phyloP scores from a whole-genome alignment of 768 basidiomycete species.

The Paxillus ammoniavirescens region DNA sequence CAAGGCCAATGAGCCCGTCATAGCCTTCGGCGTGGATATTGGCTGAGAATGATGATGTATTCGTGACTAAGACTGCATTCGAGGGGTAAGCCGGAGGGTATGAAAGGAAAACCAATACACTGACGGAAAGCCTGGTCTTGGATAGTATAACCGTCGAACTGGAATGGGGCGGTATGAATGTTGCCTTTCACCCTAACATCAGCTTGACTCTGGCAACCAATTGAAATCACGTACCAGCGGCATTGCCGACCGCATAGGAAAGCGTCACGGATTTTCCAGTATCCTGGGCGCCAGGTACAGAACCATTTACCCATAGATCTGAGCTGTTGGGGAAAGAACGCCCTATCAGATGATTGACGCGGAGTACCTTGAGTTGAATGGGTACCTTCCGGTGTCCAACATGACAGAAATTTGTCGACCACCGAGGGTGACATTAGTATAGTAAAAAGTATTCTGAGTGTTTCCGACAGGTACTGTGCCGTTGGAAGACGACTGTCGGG shows the following conservation, averaged over 20 bases:
- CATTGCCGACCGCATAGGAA: conserved; percentile 68
- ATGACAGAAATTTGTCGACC: conserved; percentile 57
- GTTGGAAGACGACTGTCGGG: conserved; percentile 25
- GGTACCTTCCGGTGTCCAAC: conserved; percentile 76
- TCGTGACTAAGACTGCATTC: conserved; percentile 55
- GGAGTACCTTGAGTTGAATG: neutral
- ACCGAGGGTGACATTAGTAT: conserved; percentile 67
- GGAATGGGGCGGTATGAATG: conserved; percentile 49
- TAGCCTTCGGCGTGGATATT: conserved; percentile 61
- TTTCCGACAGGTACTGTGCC: conserved; percentile 50
- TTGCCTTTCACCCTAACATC: conserved; percentile 41
- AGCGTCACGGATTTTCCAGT: conserved; percentile 56
- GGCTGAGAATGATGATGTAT: conserved; percentile 62
- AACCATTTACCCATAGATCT: conserved; percentile 68
- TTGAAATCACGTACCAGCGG: conserved; percentile 43
- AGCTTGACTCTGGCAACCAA: neutral
- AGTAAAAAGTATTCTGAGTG: conserved; percentile 72
- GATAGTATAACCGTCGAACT: conserved; percentile 58
- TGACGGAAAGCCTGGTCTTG: conserved; percentile 65
- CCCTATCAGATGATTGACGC: neutral
- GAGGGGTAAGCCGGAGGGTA: neutral
- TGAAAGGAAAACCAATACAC: conserved; percentile 19
- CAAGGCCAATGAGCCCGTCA: conserved; percentile 73
- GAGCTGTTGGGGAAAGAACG: conserved; percentile 43
- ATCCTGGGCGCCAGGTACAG: conserved; percentile 49